Base-by-base conservation (phyloP, 2,329 filamentous ascomycete genomes). In the Didymella pomorum region DNA sequence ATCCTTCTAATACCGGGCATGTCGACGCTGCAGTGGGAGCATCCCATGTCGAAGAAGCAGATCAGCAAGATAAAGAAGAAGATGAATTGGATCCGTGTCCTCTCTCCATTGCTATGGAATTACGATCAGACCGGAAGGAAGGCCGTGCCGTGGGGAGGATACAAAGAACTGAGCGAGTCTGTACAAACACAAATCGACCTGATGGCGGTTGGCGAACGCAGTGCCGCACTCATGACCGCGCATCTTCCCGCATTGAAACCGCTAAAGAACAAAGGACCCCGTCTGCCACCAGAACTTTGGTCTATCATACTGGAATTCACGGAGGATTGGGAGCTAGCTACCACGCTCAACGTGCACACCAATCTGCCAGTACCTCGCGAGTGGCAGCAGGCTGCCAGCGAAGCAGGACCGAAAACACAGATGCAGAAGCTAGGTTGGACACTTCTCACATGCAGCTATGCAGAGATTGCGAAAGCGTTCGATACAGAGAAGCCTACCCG, bases 321-420 rank as follows among this genome's bases (percentile, higher is more conserved):
- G 0, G 87, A 87, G 42, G 94, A 98, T 75, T 98, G 94, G 94
- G 94, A 97, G 77, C 82, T 96, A 20, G 90, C 94, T 10, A 89
- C 89, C 64, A 89, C 91, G 0, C 81, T 97, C 6, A 88, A 90
- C 56, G 86, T 97, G 43, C 94, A 90, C 71, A 92, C 92, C 1
- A 92, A 86, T 54, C 80, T 97, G 6, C 84, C 87, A 1, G 86
- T 89, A 60, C 93, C 94, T 0, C 76, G 81, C 33, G 86, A 91
- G 65, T 96, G 93, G 92, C 83, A 85, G 62, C 79, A 80, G 52
- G 86, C 89, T 28, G 83, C 84, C 37, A 82, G 85, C 11, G 81
- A 84, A 44, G 87, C 91, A 66, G 86, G 89, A 1, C 81, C 91
- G 12, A 87, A 89, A 29, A 86, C 89, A 4, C 89, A 90, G 63